Evolutionary conservation across 73 alveolate species (phyloP).

Genomic region (Uronychia setigera): DNA sequence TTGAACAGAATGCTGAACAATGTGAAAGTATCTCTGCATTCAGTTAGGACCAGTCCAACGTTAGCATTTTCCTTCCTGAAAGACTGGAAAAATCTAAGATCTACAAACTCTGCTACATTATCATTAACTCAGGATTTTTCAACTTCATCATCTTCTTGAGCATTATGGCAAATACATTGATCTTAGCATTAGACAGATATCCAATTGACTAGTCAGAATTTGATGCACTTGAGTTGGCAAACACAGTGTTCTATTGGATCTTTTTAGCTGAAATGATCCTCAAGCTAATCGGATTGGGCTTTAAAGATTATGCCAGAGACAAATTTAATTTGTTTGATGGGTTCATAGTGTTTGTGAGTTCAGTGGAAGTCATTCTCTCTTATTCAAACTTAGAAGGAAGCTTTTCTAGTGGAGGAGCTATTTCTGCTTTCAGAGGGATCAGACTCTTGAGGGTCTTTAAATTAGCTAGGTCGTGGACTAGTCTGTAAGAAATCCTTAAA

Average conservation of each 20-base stretch:
- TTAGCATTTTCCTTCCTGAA: conserved; percentile 45
- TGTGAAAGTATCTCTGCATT: background rate
- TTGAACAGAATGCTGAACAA: background rate
- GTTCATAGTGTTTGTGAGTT: conserved; percentile 51
- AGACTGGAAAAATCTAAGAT: conserved; percentile 47
- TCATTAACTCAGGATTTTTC: conserved; percentile 32
- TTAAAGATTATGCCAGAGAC: conserved; percentile 67
- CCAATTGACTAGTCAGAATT: conserved; percentile 41
- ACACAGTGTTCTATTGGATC: conserved; percentile 26
- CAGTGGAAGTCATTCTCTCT: conserved; percentile 48
- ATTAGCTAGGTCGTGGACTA: conserved; percentile 60
- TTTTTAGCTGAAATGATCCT: conserved; percentile 71
- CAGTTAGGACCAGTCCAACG: conserved; percentile 22
- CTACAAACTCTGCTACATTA: conserved; percentile 41
- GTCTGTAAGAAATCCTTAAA: conserved; percentile 51
- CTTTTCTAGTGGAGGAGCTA: conserved; percentile 57
- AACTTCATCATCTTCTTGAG: background rate
- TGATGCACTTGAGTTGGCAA: conserved; percentile 11
- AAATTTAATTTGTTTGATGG: conserved; percentile 77
- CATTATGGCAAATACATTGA: conserved; percentile 54
- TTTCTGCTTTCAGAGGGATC: conserved; percentile 77
- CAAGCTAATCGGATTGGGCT: conserved; percentile 71
- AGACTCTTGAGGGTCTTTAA: conserved; percentile 78
- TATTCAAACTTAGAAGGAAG: conserved; percentile 22
- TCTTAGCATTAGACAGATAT: conserved; percentile 61